Evolutionary conservation across 495 filamentous ascomycete genomes (phyloP).

Genomic region (Aspergillus nanangensis): DNA sequence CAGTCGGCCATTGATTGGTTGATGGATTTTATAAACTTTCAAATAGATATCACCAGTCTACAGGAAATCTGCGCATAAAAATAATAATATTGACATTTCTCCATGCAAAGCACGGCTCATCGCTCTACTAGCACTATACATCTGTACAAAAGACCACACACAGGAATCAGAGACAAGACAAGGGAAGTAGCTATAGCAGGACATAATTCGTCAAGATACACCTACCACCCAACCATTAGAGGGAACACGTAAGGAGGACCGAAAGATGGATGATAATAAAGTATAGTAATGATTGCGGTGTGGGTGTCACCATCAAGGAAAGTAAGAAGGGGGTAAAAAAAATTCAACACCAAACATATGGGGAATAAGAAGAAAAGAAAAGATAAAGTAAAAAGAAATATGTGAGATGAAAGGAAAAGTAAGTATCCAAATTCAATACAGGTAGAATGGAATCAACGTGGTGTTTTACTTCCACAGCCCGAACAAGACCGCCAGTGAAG

Average conservation of each 20-base stretch:
- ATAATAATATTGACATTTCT: constrained; percentile 9
- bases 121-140: constrained; percentile 25
- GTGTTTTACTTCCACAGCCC: background rate
- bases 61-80: background rate
- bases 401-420: constrained; percentile 5
- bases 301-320: constrained; percentile 25
- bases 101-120: constrained; percentile 19
- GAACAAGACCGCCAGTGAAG: background rate
- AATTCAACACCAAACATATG: constrained; percentile 19
- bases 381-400: constrained; percentile 8
- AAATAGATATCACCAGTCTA: no score
- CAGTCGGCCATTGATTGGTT: background rate
- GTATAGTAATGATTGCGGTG: constrained; percentile 20
- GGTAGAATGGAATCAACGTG: constrained; percentile 15
- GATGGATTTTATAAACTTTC: no score
- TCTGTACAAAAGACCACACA: constrained; percentile 32
- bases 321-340: constrained; percentile 15
- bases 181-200: constrained; percentile 12
- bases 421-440: constrained; percentile 15
- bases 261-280: constrained; percentile 14
- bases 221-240: constrained; percentile 32
- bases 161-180: constrained; percentile 13
- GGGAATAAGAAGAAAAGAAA: constrained; percentile 21
- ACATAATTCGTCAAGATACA: constrained; percentile 26
- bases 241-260: constrained; percentile 13